Evolutionary conservation across 371 early-diverging fungal species (phyloP).

Genomic region (Mortierella sp.): DNA sequence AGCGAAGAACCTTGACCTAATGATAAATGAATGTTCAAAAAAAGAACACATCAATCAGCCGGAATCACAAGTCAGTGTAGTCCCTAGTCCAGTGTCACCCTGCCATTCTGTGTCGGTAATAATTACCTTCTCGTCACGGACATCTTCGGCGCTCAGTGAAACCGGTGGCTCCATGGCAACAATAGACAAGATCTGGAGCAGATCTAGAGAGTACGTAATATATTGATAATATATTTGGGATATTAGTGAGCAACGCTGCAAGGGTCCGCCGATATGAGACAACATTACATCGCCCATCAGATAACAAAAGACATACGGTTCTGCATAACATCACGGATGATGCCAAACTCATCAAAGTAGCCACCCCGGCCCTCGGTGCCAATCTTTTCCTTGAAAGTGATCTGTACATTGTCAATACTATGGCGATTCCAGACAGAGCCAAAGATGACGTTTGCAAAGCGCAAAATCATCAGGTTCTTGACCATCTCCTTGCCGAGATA

Average conservation of each 20-base stretch:
- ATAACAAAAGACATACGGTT: conserved; percentile 71
- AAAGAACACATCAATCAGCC: not conserved
- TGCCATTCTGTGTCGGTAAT: not conserved
- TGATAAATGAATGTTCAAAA: not conserved
- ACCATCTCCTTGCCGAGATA: conserved; percentile 99
- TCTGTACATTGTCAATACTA: conserved; percentile 95
- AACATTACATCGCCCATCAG: too few species aligned
- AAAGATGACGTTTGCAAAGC: conserved; percentile 96
- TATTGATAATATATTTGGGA: not conserved
- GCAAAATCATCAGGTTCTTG: conserved; percentile 93
- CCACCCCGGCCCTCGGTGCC: conserved; percentile 99
- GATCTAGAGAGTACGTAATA: conserved; percentile 59
- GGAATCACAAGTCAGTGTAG: conserved; percentile 1
- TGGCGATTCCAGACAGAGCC: conserved; percentile 93
- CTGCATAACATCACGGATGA: conserved; percentile 99
- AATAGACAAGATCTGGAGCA: conserved; percentile 92
- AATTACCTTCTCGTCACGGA: conserved; percentile 89
- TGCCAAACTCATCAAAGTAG: conserved; percentile 99
- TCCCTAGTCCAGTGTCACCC: not conserved
- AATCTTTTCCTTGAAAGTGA: conserved; percentile 98
- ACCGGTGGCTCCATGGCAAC: conserved; percentile 95
- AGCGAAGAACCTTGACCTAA: conserved; percentile 87
- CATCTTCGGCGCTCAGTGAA: conserved; percentile 86
- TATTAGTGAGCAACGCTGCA: not conserved
- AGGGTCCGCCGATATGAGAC: too few species aligned